Evolutionary conservation across 108 stramenopile species (phyloP), one percentile per base, ranked within the genome.

Genomic region (Cylindrotheca closterium): DNA sequence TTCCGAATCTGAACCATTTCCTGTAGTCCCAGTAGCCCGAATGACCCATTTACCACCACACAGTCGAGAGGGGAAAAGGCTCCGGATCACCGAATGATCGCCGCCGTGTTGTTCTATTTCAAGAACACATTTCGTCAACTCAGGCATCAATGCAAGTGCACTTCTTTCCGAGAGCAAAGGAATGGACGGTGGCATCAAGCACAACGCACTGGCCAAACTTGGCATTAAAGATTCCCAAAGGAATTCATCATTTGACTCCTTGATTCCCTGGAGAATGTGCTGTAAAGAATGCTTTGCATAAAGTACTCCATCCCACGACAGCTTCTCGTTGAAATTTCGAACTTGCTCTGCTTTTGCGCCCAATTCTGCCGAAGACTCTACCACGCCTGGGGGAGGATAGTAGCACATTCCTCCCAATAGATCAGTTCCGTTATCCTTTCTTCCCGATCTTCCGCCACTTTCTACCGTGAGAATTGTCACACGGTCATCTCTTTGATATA

Each of bases 401-500:
- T 74, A 87, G 10, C 77, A 69, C 12, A 70, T 23, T 19, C 88
- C 88, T 37, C 81, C 73, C 37, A 71, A 59, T 46, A 80, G 37
- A 55, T 71, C 55, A 47, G 46, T 23, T 0, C 26, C 51, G 19
- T 47, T 47, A 17, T 66, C 71, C 29, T 49, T 42, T 27, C n/a
- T 25, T 10, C 29, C 56, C 12, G 63, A 25, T 24, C 22, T 26
- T 18, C 49, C 30, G 7, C 74, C 73, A 51, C 68, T 81, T 18
- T 82, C 82, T 19, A 91, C 71, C 22, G 77, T 64, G 27, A 87
- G 81, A 3, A 93, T 70, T 17, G 86, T 88, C 1, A 85, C 91
- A 19, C 73, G 58, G 57, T 93, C 91, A 48, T 93, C 91, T 29
- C 91, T 71, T 34, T 89, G 88, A 47, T 93, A 93, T 21, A 93